Percentiles rank a stretch among this genome's conserved stretches.
Conservation (phyloP, 208 protist species). For the Wallacemonas collosoma region DNA sequence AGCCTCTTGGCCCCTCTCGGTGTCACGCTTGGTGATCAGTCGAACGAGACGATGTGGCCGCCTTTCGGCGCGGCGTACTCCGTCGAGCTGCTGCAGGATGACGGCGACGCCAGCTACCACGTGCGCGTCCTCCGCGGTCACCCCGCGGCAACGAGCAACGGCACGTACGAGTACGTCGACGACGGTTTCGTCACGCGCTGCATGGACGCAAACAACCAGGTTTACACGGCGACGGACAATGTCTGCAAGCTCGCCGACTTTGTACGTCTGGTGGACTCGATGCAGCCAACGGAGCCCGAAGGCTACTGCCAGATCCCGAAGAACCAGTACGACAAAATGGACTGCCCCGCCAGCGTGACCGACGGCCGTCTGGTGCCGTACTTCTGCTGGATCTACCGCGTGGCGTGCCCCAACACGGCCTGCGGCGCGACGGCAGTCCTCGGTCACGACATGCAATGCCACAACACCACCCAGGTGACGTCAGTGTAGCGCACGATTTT, state of each 20-base stretch:
- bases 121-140: slow-evolving; percentile 55
- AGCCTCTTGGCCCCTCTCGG: slow-evolving; percentile 43
- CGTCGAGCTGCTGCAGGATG: slow-evolving; percentile 70
- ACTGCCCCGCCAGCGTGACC: slow-evolving; percentile 33
- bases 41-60: slow-evolving; percentile 29
- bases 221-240: slow-evolving; percentile 38
- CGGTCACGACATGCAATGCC: slow-evolving; percentile 41
- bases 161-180: slow-evolving; percentile 40
- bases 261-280: slow-evolving; percentile 54
- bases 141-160: slow-evolving; percentile 32
- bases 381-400: slow-evolving; percentile 51
- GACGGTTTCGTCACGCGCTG: slow-evolving; percentile 38
- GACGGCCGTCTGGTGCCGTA: slow-evolving; percentile 23
- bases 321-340: slow-evolving; percentile 35
- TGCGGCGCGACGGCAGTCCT: slow-evolving; percentile 40
- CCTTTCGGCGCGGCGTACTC: slow-evolving; percentile 53
- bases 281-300: slow-evolving; percentile 24
- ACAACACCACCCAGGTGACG: no score
- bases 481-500: no score
- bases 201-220: slow-evolving; percentile 33
- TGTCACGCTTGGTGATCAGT: slow-evolving; percentile 55
- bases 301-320: slow-evolving; percentile 36
- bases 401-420: slow-evolving; percentile 33
- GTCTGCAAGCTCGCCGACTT: slow-evolving; percentile 61
- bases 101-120: slow-evolving; percentile 35